phyloP scores from a whole-genome alignment of 2,329 filamentous ascomycete species.

The Pyrenochaeta sp. region DNA sequence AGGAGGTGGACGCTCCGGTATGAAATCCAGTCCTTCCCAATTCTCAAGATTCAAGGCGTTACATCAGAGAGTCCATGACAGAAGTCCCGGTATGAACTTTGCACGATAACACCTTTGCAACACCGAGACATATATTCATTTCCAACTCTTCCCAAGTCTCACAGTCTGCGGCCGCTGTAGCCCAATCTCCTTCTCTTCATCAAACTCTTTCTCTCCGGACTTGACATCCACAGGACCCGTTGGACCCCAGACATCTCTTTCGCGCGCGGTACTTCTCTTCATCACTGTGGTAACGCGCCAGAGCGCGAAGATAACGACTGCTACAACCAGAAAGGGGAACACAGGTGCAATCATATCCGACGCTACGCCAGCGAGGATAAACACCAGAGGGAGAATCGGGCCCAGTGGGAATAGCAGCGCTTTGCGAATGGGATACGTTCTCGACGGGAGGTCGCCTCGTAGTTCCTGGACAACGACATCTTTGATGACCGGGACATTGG shows the following conservation, averaged over 20 bases:
- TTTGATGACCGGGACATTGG: neutral
- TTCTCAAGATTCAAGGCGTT: neutral
- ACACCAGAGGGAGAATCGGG: conserved; percentile 5
- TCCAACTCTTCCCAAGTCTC: conserved; percentile 5
- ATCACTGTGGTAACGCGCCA: neutral
- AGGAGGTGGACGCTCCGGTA: too few species aligned
- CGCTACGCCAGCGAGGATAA: conserved; percentile 1
- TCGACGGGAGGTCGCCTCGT: conserved; percentile 11
- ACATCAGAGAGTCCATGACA: neutral
- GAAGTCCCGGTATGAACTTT: neutral
- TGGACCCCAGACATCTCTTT: conserved; percentile 11
- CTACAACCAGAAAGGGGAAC: neutral
- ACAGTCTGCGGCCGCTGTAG: conserved; percentile 10
- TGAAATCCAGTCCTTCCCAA: too few species aligned
- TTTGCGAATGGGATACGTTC: conserved; percentile 12
- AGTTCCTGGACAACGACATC: conserved; percentile 5
- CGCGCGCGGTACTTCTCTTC: neutral
- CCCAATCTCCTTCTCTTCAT: conserved; percentile 3
- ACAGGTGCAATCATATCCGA: neutral
- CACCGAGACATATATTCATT: neutral
- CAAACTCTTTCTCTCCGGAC: neutral
- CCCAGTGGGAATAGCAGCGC: conserved; percentile 9
- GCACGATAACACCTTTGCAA: neutral
- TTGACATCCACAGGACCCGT: conserved; percentile 7
- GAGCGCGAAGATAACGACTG: conserved; percentile 1